Evolutionary conservation across 345 rosid species (phyloP), one percentile per base, ranked within the genome.

Genomic region (Gynandropsis gynandra): DNA sequence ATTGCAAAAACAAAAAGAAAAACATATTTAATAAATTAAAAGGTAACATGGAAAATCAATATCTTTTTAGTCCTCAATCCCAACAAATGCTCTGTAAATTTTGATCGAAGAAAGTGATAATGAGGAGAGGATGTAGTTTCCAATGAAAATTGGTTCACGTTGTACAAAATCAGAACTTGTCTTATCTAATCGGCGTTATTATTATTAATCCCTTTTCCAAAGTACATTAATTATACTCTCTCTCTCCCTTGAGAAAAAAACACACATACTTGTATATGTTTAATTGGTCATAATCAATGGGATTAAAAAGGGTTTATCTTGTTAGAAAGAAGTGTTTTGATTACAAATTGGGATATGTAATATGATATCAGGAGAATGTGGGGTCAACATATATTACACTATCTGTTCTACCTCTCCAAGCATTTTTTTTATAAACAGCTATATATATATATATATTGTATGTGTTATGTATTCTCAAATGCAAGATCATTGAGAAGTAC

Each of bases 131-230:
- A 41, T 65, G 65, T 35, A 43, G 59, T 47, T 66, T 35, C 61
- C 65, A 53, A 66, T 52, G 70, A 59, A 58, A 58, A 40, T 65
- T 59, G 70, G 65, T 66, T 66, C 61, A 66, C 45, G 40, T 52
- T 58, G 60, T 59, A 53, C 65, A 66, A 52, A 58, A 53, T 21
- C 41, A 59, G 14, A 65, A 52, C 34, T 66, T 66, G 70, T 59
- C 70, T 59, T 41, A 41, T 52, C 56, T 16, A 52, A 29, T 66
- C 59, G 65, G 59, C 53, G 47, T 58, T 59, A 59, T 53, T 59
- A 40, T 14, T 46, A 12, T 9, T 59, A 31, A 47, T 65, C 46
- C 33, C 19, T 65, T 59, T 65, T n/a, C n/a, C 65, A 47, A 34
- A 39, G 42, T 60, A 15, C 61, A 41, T 53, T 47, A 65, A 65